Evolutionary conservation across 192 early-diverging fungal genomes (phyloP).

Genomic region (Entomortierella chlamydospora): DNA sequence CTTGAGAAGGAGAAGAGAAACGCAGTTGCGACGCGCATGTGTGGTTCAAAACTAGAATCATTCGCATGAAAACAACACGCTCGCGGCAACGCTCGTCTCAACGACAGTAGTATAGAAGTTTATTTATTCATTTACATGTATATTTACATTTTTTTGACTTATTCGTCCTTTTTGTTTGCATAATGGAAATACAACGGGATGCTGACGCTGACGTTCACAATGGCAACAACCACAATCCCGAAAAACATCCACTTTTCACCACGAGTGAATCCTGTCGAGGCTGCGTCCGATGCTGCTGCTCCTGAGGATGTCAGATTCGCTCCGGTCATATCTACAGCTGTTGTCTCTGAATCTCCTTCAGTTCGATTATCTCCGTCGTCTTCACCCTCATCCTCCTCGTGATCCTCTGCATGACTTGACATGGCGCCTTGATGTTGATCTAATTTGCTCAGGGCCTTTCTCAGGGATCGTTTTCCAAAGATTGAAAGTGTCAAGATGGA

Average conservation of each 20-base stretch:
- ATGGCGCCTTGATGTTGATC: constrained; percentile 26
- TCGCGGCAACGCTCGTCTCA: no score
- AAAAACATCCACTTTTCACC: constrained; percentile 48
- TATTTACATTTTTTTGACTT: no score
- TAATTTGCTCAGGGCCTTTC: constrained; percentile 53
- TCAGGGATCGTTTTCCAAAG: constrained; percentile 57
- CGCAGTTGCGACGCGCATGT: no score
- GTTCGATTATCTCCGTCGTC: not conserved
- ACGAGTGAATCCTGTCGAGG: constrained; percentile 39
- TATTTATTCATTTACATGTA: no score
- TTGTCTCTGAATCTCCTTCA: not conserved
- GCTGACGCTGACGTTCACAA: constrained; percentile 48
- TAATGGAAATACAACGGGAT: constrained; percentile 53
- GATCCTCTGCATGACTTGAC: not conserved
- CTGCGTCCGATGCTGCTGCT: not conserved
- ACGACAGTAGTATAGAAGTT: no score
- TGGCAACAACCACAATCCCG: constrained; percentile 20
- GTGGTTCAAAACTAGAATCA: no score
- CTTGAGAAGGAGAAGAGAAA: no score
- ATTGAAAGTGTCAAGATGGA: constrained; percentile 55
- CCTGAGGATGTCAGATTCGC: not conserved
- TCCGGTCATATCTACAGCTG: not conserved
- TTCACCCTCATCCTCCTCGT: not conserved
- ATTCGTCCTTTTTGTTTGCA: constrained; percentile 7
- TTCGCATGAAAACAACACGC: no score